Evolutionary conservation across 108 stramenopile genomes (phyloP).

Genomic region (Cyclotella baltica): DNA sequence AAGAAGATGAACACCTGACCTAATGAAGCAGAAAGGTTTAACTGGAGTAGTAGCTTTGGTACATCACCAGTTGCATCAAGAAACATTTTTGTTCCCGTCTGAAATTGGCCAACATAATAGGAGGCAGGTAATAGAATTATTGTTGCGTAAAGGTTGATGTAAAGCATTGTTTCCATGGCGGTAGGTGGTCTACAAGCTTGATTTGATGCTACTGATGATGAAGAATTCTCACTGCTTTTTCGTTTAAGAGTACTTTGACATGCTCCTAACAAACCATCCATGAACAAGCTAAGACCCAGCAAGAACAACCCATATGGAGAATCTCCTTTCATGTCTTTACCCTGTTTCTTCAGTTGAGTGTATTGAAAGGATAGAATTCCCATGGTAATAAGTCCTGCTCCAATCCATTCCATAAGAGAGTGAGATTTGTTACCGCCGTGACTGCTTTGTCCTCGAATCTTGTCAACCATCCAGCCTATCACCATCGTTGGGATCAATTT

Average conservation of each 20-base stretch:
- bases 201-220: not conserved
- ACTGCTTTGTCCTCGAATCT: conserved; percentile 22
- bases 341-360: conserved; percentile 62
- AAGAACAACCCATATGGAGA: conserved; percentile 76
- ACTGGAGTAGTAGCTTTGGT: conserved; percentile 39
- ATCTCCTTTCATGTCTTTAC: conserved; percentile 33
- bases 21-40: conserved; percentile 75
- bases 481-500: conserved; percentile 96
- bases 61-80: conserved; percentile 39
- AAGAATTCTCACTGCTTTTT: not conserved
- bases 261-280: conserved; percentile 83
- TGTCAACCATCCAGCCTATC: conserved; percentile 71
- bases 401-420: conserved; percentile 78
- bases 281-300: conserved; percentile 62
- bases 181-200: conserved; percentile 59
- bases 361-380: conserved; percentile 85
- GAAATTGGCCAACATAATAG: conserved; percentile 63
- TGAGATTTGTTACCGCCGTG: conserved; percentile 10
- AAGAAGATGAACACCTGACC: conserved; percentile 98
- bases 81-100: conserved; percentile 65
- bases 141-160: conserved; percentile 75
- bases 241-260: conserved; percentile 79
- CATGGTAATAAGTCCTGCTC: conserved; percentile 73
- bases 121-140: conserved; percentile 75
- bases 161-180: conserved; percentile 87